Evolutionary conservation across 1,139 yeast species (phyloP), one percentile per base, ranked within the genome.

Genomic region (Eremothecium gossypii): DNA sequence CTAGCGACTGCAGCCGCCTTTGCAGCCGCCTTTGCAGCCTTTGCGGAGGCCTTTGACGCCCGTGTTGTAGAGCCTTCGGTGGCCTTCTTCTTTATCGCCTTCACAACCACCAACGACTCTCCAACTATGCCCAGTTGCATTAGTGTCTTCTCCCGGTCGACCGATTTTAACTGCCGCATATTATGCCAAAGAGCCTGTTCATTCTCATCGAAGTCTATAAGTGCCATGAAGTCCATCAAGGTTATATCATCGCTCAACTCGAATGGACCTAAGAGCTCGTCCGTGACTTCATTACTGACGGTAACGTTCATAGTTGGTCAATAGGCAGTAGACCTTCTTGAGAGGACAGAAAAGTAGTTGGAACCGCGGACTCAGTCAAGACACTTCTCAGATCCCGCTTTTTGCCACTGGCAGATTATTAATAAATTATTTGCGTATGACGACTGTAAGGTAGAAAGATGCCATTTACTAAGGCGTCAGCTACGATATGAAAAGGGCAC

Each of bases 141-240:
- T 36, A 86, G 61, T 0, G 76, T 62, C 11, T 35, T 28, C 41
- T 63, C 61, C 4, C 54, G 48, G 7, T 53, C 50, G 7, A 58
- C 61, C 2, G 58, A 60, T 1, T 58, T 60, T 33, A 83, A 53
- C 6, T 65, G 55, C 31, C 64, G 65, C 41, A 74, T 74, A 49
- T 79, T 69, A 51, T 67, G 68, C 27, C 67, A 59, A 40, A 83
- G 53, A 10, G 70, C 61, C 55, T 80, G 84, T 17, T 64, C 54
- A 0, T 51, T 48, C 2, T 76, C 67, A 6, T 68, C 67, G 30
- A 81, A 70, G 20, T 68, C 72, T 6, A 89, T 60, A 50, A 83
- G 79, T 0, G 94, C 95, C 47, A 76, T 71, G 53, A 89, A 73
- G 58, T 87, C 96, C 10, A 62, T 71, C 7, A 86, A 60, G 0